phyloP scores from a whole-genome alignment of 73 alveolate genomes.

The Uronychia setigera region DNA sequence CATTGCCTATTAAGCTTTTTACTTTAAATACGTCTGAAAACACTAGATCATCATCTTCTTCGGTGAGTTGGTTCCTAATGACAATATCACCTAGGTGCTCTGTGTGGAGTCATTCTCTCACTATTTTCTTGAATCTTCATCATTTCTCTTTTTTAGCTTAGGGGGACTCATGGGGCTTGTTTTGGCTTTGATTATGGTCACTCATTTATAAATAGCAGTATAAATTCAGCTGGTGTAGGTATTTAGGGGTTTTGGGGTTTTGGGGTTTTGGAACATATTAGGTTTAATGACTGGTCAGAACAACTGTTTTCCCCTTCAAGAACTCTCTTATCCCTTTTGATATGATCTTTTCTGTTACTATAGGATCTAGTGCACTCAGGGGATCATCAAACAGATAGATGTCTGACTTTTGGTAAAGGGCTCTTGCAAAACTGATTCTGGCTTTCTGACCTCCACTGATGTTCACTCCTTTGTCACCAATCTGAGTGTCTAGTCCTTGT shows the following conservation, averaged over 20 bases:
- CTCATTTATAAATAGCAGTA: too few relatives aligned
- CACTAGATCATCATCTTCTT: neutral
- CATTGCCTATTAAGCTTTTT: neutral
- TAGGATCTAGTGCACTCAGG: constrained; percentile 60
- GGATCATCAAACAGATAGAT: constrained; percentile 62
- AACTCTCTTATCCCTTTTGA: too few relatives aligned
- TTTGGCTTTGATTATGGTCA: neutral
- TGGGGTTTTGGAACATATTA: too few relatives aligned
- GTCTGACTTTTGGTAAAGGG: constrained; percentile 49
- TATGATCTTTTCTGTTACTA: constrained; percentile 30
- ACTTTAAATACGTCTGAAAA: neutral
- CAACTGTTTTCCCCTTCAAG: too few relatives aligned
- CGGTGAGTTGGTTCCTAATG: neutral
- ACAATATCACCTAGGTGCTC: neutral
- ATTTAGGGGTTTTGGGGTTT: too few relatives aligned
- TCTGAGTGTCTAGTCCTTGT: constrained; percentile 15
- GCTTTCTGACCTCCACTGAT: constrained; percentile 67
- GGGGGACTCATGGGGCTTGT: neutral
- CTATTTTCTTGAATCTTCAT: neutral
- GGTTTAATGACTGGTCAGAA: too few relatives aligned
- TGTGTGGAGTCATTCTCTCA: neutral
- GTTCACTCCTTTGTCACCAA: constrained; percentile 56
- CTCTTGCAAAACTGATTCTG: constrained; percentile 60
- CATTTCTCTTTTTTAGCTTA: neutral
- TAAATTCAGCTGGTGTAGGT: too few relatives aligned